Percentiles rank a stretch among this genome's conserved stretches.
Conservation (phyloP, 768 basidiomycete species). For the Boletus rex-veris region DNA sequence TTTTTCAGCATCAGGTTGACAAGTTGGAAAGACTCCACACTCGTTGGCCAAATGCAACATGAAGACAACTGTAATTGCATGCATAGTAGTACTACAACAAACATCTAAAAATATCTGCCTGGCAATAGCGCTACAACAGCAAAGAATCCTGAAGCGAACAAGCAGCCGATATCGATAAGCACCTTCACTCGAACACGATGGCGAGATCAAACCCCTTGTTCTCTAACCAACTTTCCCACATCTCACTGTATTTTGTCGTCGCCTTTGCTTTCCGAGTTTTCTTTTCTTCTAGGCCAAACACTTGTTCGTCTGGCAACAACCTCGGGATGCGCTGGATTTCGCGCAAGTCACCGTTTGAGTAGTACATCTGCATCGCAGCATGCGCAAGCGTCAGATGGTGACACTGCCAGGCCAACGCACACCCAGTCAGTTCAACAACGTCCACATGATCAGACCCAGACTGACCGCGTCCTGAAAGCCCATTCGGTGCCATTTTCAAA, state of each 20-base stretch:
- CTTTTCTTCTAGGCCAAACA: slow-evolving; percentile 24
- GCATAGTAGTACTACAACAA: too few relatives aligned
- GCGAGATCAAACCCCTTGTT: slow-evolving; percentile 34
- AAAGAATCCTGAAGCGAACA: neutral
- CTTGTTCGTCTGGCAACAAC: slow-evolving; percentile 36
- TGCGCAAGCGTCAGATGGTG: slow-evolving; percentile 34
- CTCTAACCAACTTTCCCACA: slow-evolving; percentile 41
- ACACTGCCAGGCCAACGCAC: slow-evolving; percentile 19
- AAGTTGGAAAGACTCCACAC: too few relatives aligned
- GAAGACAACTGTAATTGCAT: too few relatives aligned
- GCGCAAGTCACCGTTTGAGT: slow-evolving; percentile 36
- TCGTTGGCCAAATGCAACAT: neutral
- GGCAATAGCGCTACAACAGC: neutral
- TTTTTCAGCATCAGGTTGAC: neutral
- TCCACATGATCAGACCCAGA: neutral
- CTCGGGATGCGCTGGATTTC: slow-evolving; percentile 43
- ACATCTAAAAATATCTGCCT: neutral
- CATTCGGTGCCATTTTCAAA: slow-evolving; percentile 49
- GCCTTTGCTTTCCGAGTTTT: slow-evolving; percentile 7
- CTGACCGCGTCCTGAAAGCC: slow-evolving; percentile 41
- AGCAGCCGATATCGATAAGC: neutral
- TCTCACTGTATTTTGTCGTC: slow-evolving; percentile 29
- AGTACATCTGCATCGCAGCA: slow-evolving; percentile 32
- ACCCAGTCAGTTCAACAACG: neutral
- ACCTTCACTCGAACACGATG: slow-evolving; percentile 31